Percentiles rank a stretch among this genome's conserved stretches.
Conservation (phyloP, 371 early-diverging fungal genomes). For the Zancudomyces culisetae region DNA sequence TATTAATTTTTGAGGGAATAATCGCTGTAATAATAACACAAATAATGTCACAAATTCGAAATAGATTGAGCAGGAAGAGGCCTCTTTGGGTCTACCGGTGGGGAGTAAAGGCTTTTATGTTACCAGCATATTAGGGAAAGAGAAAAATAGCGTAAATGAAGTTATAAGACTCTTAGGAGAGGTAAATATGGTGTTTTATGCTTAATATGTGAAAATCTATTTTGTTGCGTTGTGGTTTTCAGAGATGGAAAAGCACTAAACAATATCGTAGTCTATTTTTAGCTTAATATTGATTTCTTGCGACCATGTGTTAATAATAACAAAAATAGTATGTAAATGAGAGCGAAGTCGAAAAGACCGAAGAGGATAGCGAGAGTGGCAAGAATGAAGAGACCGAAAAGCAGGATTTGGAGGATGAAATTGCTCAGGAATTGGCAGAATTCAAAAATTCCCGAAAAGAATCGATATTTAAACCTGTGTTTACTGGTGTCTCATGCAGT, state of each 20-base stretch:
- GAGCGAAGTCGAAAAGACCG: not conserved
- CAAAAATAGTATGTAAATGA: not conserved
- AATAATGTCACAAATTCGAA: not conserved
- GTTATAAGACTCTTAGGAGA: not conserved
- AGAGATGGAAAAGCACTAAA: not conserved
- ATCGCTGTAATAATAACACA: too few relatives aligned
- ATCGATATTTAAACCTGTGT: conserved; percentile 1
- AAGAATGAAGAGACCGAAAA: not conserved
- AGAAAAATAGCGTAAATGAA: not conserved
- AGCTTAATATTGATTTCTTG: not conserved
- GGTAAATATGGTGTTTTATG: too few relatives aligned
- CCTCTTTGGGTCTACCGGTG: not conserved
- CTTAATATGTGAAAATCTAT: not conserved
- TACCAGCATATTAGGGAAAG: not conserved
- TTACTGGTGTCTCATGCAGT: not conserved
- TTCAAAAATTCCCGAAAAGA: conserved; percentile 14
- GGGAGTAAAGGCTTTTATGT: conserved; percentile 1
- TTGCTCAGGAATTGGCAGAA: conserved; percentile 19
- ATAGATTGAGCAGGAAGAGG: not conserved
- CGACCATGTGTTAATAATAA: not conserved
- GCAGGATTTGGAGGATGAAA: conserved; percentile 19
- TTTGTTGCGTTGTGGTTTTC: too few relatives aligned
- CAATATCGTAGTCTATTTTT: not conserved
- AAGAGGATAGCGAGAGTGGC: conserved; percentile 7
- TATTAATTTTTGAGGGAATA: too few relatives aligned